These are phyloP conservation scores for Gracilaria gracilis DNA, from an alignment of 23 red algal genomes.

Conservation along the genomic window DNA sequence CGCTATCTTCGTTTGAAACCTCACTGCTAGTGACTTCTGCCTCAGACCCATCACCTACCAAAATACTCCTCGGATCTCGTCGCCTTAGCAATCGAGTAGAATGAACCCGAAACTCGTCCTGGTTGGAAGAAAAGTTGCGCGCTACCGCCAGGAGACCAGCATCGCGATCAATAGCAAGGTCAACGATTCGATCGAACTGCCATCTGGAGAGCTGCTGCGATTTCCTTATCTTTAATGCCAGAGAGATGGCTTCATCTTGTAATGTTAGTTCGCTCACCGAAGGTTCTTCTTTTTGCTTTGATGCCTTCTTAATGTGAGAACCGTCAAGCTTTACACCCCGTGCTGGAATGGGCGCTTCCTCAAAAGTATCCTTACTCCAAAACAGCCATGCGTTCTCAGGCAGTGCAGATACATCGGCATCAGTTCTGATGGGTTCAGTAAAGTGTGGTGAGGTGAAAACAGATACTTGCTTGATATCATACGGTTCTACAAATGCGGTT, in stretches of 20 bases:
- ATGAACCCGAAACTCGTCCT: constrained; percentile 70
- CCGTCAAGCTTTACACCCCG: constrained; percentile 90
- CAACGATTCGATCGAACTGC: constrained; percentile 89
- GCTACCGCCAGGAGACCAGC: constrained; percentile 72
- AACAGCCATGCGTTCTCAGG: constrained; percentile 92
- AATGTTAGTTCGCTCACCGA: constrained; percentile 18
- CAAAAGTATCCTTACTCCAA: constrained; percentile 81
- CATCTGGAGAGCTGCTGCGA: constrained; percentile 57
- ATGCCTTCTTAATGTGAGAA: constrained; percentile 44
- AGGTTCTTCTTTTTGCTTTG: constrained; percentile 8
- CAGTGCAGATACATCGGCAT: constrained; percentile 83
- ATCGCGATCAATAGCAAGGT: constrained; percentile 88
- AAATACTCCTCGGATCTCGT: constrained; percentile 68
- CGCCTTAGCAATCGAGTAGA: constrained; percentile 65
- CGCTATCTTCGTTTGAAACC: constrained; percentile 6
- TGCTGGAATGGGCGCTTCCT: constrained; percentile 83
- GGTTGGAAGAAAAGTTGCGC: constrained; percentile 78
- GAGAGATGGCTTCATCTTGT: constrained; percentile 67
- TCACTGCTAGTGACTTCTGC: constrained; percentile 1
- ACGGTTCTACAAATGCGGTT: constrained; percentile 80
- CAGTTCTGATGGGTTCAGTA: constrained; percentile 84
- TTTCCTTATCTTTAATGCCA: constrained; percentile 51
- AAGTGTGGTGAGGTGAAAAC: constrained; percentile 89
- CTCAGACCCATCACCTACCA: constrained; percentile 34
- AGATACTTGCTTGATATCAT: constrained; percentile 90